Base-by-base conservation (phyloP, 2,329 filamentous ascomycete genomes). In the Sporothrix pallida region DNA sequence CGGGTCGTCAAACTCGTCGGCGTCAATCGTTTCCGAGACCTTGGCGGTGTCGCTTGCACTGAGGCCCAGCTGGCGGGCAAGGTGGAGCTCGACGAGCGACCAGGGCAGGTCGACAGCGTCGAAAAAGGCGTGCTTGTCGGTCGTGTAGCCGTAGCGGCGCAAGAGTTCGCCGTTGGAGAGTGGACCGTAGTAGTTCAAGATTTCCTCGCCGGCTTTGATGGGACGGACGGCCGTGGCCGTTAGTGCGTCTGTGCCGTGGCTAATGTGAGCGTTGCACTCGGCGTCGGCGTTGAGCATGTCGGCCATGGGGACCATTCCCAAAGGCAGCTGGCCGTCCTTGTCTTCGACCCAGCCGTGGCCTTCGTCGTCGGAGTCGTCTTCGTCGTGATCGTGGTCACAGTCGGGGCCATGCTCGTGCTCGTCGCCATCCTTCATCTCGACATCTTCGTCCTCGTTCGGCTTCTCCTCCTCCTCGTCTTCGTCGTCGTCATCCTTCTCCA, bases 211-310 rank as follows among this genome's bases (percentile, higher is more conserved):
- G 0, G 88, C 87, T 31, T 82, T 83, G 78, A 97, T 94, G 0
- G 87, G 83, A 60, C 90, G 88, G 74, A 95, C 85, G 0, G 92
- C 86, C 31, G 90, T 92, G 81, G 96, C 95, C 2, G 90, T 89
- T 13, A 97, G 84, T 15, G 82, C 83, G 10, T 87, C 81, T 42
- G 87, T 84, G 48, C 83, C 86, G 74, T 89, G 87, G 77, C 87
- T 87, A 52, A 89, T 86, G 71, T 88, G 86, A 2, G 86, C 92
- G 77, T 97, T 97, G 81, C 96, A 96, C 76, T 94, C 90, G 4
- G 92, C 94, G 80, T 97, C 93, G 0, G 94, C 93, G 78, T 97
- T 97, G 46, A 98, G 86, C 79, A 97, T 91, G 80, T 97, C 95
- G 0, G 94, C 94, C 84, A 98, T 88, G 1, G 94, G 94, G 0